Evolutionary conservation across 192 early-diverging fungal genomes (phyloP).

Genomic region (Backusella circina): DNA sequence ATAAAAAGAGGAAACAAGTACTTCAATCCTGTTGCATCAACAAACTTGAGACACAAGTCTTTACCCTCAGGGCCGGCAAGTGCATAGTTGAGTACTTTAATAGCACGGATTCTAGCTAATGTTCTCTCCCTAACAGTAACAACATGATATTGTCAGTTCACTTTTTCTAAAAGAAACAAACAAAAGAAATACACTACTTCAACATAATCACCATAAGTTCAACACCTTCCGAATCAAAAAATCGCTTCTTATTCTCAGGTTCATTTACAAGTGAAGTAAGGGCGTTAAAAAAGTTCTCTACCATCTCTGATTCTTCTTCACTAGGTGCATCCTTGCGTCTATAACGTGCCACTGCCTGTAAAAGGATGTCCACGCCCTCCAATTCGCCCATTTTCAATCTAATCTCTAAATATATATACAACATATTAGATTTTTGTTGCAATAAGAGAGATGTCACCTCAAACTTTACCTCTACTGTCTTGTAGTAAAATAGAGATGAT

Average conservation of each 20-base stretch:
- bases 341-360: conserved; percentile 25
- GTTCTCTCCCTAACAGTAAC: conserved; percentile 59
- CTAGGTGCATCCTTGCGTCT: conserved; percentile 76
- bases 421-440: not conserved
- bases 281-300: conserved; percentile 90
- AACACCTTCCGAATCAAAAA: conserved; percentile 83
- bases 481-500: conserved; percentile 84
- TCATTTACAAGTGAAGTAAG: conserved; percentile 72
- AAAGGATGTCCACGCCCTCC: conserved; percentile 10
- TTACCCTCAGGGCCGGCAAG: conserved; percentile 51
- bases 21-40: conserved; percentile 81
- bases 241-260: conserved; percentile 63
- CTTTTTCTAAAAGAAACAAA: not conserved
- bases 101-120: conserved; percentile 73
- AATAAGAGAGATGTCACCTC: not conserved
- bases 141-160: not conserved
- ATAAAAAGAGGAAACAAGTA: conserved; percentile 86
- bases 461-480: conserved; percentile 43
- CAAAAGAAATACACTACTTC: conserved; percentile 57
- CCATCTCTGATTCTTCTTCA: conserved; percentile 82
- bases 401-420: conserved; percentile 8
- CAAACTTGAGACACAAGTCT: conserved; percentile 65
- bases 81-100: conserved; percentile 85
- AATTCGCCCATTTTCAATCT: conserved; percentile 14
- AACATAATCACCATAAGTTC: conserved; percentile 90